Base-by-base conservation (phyloP, 2,329 filamentous ascomycete species). In the Cryphonectria japonica region DNA sequence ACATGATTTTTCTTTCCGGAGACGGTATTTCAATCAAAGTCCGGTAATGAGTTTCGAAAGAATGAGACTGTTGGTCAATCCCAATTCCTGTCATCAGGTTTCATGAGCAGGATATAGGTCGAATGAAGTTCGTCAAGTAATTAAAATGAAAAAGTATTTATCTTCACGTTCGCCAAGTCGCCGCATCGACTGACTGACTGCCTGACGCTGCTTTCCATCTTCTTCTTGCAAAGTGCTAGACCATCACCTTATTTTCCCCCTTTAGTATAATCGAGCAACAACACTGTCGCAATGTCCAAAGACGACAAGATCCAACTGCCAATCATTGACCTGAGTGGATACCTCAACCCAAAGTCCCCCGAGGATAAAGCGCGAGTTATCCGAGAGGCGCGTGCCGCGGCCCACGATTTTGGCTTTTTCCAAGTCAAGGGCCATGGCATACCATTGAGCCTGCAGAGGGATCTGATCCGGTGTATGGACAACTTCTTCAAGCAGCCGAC, bases 381-480 rank as follows among this genome's bases (percentile, higher is more conserved):
- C 29, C 59, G 39, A 6, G 46, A 75, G 39, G 73, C 75, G 0
- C 64, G 74, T 3, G 69, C 73, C 57, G 75, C 76, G 4, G 68
- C 41, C 57, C 16, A 2, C 8, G 22, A 72, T 22, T 67, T 70
- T 68, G 75, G 76, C 54, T 77, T 76, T 68, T 77, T 77, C 74
- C 73, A 76, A 39, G 65, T 69, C 72, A 75, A 54, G 32, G 74
- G 75, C 66, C 76, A 77, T 67, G 75, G 76, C 16, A 57, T 76
- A 3, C 75, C 68, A 54, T 2, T 76, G 11, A 62, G 32, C 13
- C 19, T 68, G 14, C 74, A 76, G 54, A 62, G 67, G 9, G 67
- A 59, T 7, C 39, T 75, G 22, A 16, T 75, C 11, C 29, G 63
- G n/a, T 32, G 43, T 52, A 66, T 69, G 43, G 46, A 57, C 39